phyloP scores from a whole-genome alignment of 176 grass and related monocot species.

The Guadua angustifolia region DNA sequence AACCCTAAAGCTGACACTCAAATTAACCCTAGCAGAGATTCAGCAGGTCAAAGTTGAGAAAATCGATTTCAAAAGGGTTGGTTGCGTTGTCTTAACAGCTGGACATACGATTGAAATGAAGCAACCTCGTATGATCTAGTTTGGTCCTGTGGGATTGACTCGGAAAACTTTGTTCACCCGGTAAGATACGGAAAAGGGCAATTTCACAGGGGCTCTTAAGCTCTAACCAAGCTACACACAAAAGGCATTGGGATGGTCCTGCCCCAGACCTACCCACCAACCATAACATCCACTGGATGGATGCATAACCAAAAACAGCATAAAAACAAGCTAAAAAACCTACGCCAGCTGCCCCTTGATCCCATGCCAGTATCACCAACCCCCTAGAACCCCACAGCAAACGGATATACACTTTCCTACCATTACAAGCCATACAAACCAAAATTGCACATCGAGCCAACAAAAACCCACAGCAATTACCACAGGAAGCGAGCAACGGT shows the following conservation, averaged over 20 bases:
- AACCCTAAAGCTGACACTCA: neutral
- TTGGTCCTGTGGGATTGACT: neutral
- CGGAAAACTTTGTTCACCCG: neutral
- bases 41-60: slow-evolving; percentile 31
- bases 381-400: slow-evolving; percentile 27
- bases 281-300: neutral
- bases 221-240: neutral
- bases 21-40: neutral
- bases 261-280: slow-evolving; percentile 9
- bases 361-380: neutral
- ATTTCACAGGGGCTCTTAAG: slow-evolving; percentile 14
- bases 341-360: neutral
- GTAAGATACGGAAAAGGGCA: neutral
- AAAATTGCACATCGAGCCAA: neutral
- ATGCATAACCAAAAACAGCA: neutral
- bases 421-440: slow-evolving; percentile 18
- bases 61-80: neutral
- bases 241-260: slow-evolving; percentile 11
- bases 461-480: neutral
- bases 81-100: slow-evolving; percentile 13
- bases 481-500: neutral
- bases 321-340: slow-evolving; percentile 20
- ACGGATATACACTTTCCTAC: slow-evolving; percentile 8
- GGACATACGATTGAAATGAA: slow-evolving; percentile 5
- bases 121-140: neutral